Base-by-base conservation (phyloP, 176 grass and related monocot species). In the Poa annua region DNA sequence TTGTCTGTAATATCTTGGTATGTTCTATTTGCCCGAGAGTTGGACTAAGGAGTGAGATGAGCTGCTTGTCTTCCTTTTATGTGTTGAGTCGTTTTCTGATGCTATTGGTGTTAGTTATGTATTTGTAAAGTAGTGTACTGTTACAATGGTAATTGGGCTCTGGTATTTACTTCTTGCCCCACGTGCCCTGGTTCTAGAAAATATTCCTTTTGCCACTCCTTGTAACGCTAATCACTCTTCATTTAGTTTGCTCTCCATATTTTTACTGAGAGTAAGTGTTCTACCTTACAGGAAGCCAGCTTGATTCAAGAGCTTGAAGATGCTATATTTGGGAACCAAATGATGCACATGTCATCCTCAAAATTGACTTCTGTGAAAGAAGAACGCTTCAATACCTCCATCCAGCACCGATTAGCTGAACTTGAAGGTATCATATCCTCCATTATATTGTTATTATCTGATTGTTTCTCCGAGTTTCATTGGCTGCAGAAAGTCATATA, bases 241-340 rank as follows among this genome's bases (percentile, higher is more conserved):
- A 62, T 62, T 62, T 29, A 29, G 24, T 29, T 29, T 7, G 59
- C 14, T 62, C 70, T 62, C 3, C 66, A 14, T 32, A 6, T 78
- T 84, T 71, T 80, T 17, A 56, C 84, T 82, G 48, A 80, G 53
- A 34, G 17, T 66, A 57, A 84, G 53, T 57, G 12, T 78, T 15
- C 81, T 71, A 80, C 25, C 50, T 80, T 81, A 77, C 39, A 93
- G 91, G 88, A 87, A 62, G 35, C 22, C 59, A 82, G 74, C 79
- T 92, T 99, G 87, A 87, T 92, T 80, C 83, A 89, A 88, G 93
- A 96, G 56, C 85, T 99, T 77, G 96, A 92, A 82, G 93, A 92
- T 89, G 91, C 91, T 38, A 78, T 99, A 69, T 82, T 87, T 68
- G 88, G 67, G 34, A 88, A 92, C 69, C 80, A 96, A 81, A 75